A percentile compares a stretch with the other conserved stretches of the same genome.
Evolutionary conservation across 2,329 filamentous ascomycete species (phyloP).

Genomic region (Stagonosporopsis vannaccii): DNA sequence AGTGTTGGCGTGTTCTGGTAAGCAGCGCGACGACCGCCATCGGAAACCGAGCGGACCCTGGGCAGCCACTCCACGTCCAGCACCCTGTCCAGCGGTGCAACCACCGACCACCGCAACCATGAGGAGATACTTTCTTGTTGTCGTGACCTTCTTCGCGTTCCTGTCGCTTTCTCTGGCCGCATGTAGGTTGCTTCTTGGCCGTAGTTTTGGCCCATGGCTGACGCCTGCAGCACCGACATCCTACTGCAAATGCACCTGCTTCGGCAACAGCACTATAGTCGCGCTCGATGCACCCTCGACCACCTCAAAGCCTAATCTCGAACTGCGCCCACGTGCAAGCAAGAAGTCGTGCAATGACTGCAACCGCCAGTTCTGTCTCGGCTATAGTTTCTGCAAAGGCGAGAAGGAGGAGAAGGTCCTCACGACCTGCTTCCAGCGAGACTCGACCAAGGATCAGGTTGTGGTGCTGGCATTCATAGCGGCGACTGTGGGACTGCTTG

Average conservation of each 20-base stretch:
- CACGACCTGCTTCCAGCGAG: constrained; percentile 72
- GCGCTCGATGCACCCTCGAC: constrained; percentile 60
- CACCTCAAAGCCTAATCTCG: constrained; percentile 31
- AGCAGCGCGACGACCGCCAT: constrained; percentile 1
- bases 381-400: constrained; percentile 67
- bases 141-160: constrained; percentile 43
- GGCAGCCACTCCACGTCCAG: constrained; percentile 1
- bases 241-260: constrained; percentile 77
- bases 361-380: constrained; percentile 71
- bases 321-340: constrained; percentile 40
- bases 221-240: constrained; percentile 60
- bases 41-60: constrained; percentile 9
- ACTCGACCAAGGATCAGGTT: constrained; percentile 71
- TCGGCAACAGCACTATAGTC: constrained; percentile 72
- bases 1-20: constrained; percentile 1
- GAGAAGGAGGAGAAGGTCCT: constrained; percentile 70
- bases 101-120: constrained; percentile 24
- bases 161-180: constrained; percentile 53
- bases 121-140: constrained; percentile 28
- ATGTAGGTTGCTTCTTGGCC: constrained; percentile 42
- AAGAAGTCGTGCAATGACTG: constrained; percentile 69
- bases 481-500: constrained; percentile 66
- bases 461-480: constrained; percentile 72
- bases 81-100: constrained; percentile 18
- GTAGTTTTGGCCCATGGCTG: neutral